Conservation (phyloP, 176 grass and related monocot genomes). For the Carex scoparia region DNA sequence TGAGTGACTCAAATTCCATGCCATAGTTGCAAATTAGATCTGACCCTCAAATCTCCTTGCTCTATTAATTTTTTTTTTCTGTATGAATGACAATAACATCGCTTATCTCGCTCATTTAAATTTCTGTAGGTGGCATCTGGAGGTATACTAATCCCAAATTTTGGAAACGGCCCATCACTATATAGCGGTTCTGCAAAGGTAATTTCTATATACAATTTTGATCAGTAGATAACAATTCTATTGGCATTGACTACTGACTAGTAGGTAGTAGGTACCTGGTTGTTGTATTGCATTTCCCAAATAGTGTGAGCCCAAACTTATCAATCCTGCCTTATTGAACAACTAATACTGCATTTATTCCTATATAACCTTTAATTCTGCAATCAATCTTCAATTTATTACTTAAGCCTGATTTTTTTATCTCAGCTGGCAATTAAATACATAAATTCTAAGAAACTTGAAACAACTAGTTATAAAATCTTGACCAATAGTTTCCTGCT, state of each 20-base stretch:
- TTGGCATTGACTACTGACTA: not conserved
- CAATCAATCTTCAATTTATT: not conserved
- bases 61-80: not conserved
- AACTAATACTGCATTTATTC: not conserved
- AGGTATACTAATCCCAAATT: not conserved
- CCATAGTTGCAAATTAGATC: not conserved
- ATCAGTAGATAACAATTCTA: not conserved
- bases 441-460: not conserved
- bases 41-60: not conserved
- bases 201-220: not conserved
- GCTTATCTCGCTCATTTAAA: not conserved
- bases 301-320: not conserved
- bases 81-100: not conserved
- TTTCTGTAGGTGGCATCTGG: constrained; percentile 6
- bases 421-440: not conserved
- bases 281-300: not conserved
- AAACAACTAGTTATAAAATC: not conserved
- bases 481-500: not conserved
- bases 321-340: not conserved
- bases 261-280: not conserved
- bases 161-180: constrained; percentile 2
- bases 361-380: not conserved
- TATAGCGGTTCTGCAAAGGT: not conserved
- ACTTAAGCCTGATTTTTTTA: not conserved
- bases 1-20: not conserved